These are phyloP conservation scores for Wallacemonas collosoma DNA, from an alignment of 208 protist genomes.

Conservation along the genomic window DNA sequence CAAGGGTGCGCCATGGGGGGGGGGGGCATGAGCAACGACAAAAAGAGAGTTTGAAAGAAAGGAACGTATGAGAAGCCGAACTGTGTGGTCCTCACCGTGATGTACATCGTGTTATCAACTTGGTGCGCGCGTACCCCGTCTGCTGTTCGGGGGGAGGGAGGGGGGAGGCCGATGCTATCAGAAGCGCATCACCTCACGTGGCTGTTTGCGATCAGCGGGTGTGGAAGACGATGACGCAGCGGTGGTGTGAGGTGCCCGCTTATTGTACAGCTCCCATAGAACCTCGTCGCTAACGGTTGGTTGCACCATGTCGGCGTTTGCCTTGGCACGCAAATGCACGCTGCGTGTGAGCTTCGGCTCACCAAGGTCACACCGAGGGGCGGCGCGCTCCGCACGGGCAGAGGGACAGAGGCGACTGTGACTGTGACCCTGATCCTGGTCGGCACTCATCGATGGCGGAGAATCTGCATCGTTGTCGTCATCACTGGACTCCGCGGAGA, in stretches of 20 bases:
- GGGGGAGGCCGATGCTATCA: conserved; percentile 8
- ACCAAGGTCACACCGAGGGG: not conserved
- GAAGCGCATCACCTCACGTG: conserved; percentile 29
- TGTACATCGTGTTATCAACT: not conserved
- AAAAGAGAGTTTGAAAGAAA: too few relatives aligned
- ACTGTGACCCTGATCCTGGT: not conserved
- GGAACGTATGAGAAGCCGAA: too few relatives aligned
- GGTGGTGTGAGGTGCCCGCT: conserved; percentile 26
- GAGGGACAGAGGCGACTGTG: too few relatives aligned
- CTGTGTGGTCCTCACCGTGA: too few relatives aligned
- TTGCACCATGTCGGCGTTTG: not conserved
- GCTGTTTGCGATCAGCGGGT: not conserved
- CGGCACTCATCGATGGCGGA: conserved; percentile 13
- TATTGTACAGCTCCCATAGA: conserved; percentile 57
- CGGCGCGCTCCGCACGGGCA: not conserved
- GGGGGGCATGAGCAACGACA: too few relatives aligned
- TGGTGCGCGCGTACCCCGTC: too few relatives aligned
- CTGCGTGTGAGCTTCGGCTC: not conserved
- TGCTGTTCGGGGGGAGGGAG: not conserved
- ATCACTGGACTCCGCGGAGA: conserved; percentile 13
- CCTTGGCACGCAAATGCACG: not conserved
- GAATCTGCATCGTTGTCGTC: conserved; percentile 34
- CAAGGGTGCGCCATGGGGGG: too few relatives aligned
- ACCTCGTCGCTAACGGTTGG: conserved; percentile 30
- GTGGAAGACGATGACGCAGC: not conserved